Evolutionary conservation across 495 filamentous ascomycete species (phyloP).

Genomic region (Podospora australis): DNA sequence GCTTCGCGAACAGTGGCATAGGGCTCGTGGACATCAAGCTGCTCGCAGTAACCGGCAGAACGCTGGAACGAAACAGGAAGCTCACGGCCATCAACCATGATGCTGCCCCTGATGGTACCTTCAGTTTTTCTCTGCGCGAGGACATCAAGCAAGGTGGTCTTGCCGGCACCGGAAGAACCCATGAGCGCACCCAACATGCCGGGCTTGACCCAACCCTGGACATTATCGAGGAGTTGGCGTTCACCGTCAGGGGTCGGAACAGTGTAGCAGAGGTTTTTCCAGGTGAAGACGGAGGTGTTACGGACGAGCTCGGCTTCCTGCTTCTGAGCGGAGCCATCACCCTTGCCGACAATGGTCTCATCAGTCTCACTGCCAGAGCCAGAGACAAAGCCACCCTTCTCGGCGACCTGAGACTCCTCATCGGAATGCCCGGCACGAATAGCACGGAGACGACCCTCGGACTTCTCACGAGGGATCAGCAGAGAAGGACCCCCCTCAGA

Average conservation of each 20-base stretch:
- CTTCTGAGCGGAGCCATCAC: slow-evolving; percentile 15
- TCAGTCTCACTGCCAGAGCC: slow-evolving; percentile 10
- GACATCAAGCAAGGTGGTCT: slow-evolving; percentile 58
- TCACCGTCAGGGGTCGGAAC: slow-evolving; percentile 59
- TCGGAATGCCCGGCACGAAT: slow-evolving; percentile 12
- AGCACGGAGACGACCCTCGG: background rate
- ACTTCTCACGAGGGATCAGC: background rate
- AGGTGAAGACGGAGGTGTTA: slow-evolving; percentile 53
- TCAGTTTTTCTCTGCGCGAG: slow-evolving; percentile 70
- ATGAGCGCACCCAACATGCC: slow-evolving; percentile 74
- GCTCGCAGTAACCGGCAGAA: slow-evolving; percentile 79
- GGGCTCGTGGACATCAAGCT: slow-evolving; percentile 75
- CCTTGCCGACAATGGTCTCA: slow-evolving; percentile 6
- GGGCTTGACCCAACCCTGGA: slow-evolving; percentile 73
- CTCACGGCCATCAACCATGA: slow-evolving; percentile 69
- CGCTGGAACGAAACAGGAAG: slow-evolving; percentile 71
- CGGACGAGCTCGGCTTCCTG: slow-evolving; percentile 31
- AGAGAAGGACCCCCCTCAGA: slow-evolving; percentile 17
- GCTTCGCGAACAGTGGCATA: slow-evolving; percentile 79
- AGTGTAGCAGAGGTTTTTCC: slow-evolving; percentile 55
- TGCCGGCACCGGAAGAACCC: slow-evolving; percentile 77
- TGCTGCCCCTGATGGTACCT: slow-evolving; percentile 63
- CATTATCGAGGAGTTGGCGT: slow-evolving; percentile 53
- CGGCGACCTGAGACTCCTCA: slow-evolving; percentile 27
- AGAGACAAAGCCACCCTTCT: slow-evolving; percentile 32